A percentile compares a stretch with the other conserved stretches of the same genome.
These are phyloP conservation scores for Entophlyctis luteolus DNA, from an alignment of 192 early-diverging fungal genomes.

Conservation along the genomic window DNA sequence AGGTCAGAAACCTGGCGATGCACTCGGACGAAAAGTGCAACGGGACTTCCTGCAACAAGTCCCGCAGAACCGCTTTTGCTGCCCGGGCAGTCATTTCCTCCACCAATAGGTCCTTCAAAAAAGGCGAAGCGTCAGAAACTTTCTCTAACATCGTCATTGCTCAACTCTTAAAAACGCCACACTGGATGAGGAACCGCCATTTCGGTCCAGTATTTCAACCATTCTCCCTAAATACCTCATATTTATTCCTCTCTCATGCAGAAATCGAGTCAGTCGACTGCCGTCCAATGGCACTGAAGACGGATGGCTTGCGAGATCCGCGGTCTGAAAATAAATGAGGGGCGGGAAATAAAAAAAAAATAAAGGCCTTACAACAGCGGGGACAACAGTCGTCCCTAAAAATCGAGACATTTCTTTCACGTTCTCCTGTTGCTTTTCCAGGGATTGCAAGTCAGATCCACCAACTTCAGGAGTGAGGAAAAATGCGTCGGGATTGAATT, in stretches of 20 bases:
- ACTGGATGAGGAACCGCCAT: slow-evolving; percentile 33
- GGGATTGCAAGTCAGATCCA: slow-evolving; percentile 18
- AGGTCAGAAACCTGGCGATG: slow-evolving; percentile 80
- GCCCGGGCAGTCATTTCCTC: slow-evolving; percentile 88
- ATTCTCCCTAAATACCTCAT: slow-evolving; percentile 92
- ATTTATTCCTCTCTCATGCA: slow-evolving; percentile 95
- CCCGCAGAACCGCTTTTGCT: slow-evolving; percentile 78
- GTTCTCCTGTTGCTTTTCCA: slow-evolving; percentile 48
- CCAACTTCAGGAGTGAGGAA: slow-evolving; percentile 33
- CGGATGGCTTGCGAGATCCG: slow-evolving; percentile 34
- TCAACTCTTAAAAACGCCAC: neutral
- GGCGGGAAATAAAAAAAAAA: slow-evolving; percentile 16
- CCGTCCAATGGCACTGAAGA: slow-evolving; percentile 68
- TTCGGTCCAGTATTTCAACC: slow-evolving; percentile 58
- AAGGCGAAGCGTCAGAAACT: neutral
- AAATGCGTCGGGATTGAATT: slow-evolving; percentile 56
- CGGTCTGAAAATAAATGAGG: slow-evolving; percentile 21
- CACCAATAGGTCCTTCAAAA: slow-evolving; percentile 57
- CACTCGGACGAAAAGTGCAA: slow-evolving; percentile 54
- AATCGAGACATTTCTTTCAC: slow-evolving; percentile 77
- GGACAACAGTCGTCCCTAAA: slow-evolving; percentile 57
- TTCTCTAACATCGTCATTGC: neutral
- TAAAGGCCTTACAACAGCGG: slow-evolving; percentile 1
- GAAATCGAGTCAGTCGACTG: slow-evolving; percentile 65
- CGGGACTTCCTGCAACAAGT: slow-evolving; percentile 56